Base-by-base conservation (phyloP, 139 green algal species). In the Chlamydomonas incerta region DNA sequence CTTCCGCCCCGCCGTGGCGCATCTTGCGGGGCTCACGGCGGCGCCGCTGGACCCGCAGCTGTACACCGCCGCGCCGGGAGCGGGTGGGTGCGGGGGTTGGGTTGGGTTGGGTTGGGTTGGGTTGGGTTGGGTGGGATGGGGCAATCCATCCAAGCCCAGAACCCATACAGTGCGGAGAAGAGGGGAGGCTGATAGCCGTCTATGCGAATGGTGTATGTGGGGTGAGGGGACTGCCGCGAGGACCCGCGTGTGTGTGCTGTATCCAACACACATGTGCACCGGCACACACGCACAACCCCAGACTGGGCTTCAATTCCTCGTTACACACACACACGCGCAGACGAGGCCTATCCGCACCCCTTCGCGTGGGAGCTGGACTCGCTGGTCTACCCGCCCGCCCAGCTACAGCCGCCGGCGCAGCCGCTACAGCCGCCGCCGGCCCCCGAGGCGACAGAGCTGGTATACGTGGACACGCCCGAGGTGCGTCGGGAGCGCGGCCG, bases 401-500 rank as follows among this genome's bases (percentile, higher is more conserved):
- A 87, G 81, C 79, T 90, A 70, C 31, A 75, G 60, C 21, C 74
- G 23, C 77, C 76, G 28, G 46, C 77, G 4, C 35, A 60, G 24
- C 62, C 24, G 28, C 79, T 47, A 6, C 71, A 60, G 20, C 35
- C 58, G 67, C 81, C 72, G 13, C 58, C 69, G 34, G 26, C 57
- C 57, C 95, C 62, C 2, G 90, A 95, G 0, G 82, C 74, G 24
- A 92, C 90, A 0, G 89, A 92, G 2, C 91, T 95, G 37, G 83
- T 76, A 0, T 94, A 86, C 41, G 92, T 98, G 66, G 94, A 96
- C 71, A 94, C 87, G 0, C 47, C 60, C 3, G 81, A 80, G 65
- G 77, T 67, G 47, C 81, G 57, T 35, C 74, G 47, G 3, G 26
- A 21, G 60, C 4, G 24, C n/a, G n/a, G n/a, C n/a, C n/a, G n/a